Evolutionary conservation across 2,329 filamentous ascomycete species (phyloP).

Genomic region (Monilinia aucupariae): DNA sequence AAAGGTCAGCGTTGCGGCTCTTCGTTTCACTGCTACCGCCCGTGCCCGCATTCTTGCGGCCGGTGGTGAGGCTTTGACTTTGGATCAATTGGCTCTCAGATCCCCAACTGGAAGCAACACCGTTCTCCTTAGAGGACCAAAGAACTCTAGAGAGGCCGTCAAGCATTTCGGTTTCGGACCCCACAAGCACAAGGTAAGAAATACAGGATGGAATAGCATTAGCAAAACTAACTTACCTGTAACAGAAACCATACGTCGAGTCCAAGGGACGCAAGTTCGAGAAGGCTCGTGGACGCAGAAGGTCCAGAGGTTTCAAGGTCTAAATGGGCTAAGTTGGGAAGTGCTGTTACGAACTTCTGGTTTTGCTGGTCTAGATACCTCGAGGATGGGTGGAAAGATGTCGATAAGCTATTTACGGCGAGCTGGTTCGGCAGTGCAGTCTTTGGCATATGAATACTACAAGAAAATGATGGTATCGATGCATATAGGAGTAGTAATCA

Average conservation of each 20-base stretch:
- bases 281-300: constrained; percentile 95
- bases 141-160: constrained; percentile 95
- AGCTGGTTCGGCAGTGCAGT: constrained; percentile 8
- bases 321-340: constrained; percentile 48
- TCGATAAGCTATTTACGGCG: constrained; percentile 10
- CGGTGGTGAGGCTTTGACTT: constrained; percentile 89
- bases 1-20: constrained; percentile 88
- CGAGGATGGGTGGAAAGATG: constrained; percentile 9
- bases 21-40: constrained; percentile 94
- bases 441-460: constrained; percentile 14
- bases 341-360: constrained; percentile 25
- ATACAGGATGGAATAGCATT: constrained; percentile 23
- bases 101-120: constrained; percentile 96
- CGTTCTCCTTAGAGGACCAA: constrained; percentile 91
- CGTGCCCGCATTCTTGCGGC: constrained; percentile 89
- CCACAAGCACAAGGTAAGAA: constrained; percentile 87
- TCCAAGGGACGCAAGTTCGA: constrained; percentile 99
- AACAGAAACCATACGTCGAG: constrained; percentile 87
- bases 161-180: constrained; percentile 99
- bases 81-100: constrained; percentile 94
- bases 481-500: constrained; percentile 16
- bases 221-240: constrained; percentile 35
- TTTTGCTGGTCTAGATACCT: constrained; percentile 26
- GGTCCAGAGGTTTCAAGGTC: constrained; percentile 99
- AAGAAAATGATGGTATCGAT: constrained; percentile 16